These are phyloP conservation scores for Hippophae tibetana DNA, from an alignment of 306 rosid genomes.

Conservation along the genomic window DNA sequence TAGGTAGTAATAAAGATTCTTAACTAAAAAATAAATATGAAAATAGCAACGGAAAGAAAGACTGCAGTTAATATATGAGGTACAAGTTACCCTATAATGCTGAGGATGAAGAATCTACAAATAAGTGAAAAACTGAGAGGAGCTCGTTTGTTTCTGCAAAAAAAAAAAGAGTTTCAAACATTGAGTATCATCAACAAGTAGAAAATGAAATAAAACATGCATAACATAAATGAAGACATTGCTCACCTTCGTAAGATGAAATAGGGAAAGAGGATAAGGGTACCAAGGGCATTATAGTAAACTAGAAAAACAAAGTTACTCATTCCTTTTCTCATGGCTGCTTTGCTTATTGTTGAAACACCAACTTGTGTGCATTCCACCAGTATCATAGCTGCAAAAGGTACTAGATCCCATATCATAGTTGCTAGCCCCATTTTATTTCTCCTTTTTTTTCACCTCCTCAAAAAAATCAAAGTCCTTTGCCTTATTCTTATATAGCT, in stretches of 20 bases:
- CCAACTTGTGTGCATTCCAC: conserved; percentile 26
- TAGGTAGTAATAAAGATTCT: too few relatives aligned
- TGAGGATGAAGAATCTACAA: conserved; percentile 30
- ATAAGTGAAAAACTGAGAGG: conserved; percentile 24
- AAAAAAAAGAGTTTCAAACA: not conserved
- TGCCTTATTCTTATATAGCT: too few relatives aligned
- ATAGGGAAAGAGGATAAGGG: conserved; percentile 23
- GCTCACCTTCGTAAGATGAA: conserved; percentile 22
- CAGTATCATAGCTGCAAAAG: conserved; percentile 28
- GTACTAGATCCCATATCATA: conserved; percentile 1
- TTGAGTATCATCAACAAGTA: not conserved
- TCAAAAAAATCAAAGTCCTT: not conserved
- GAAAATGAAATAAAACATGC: not conserved
- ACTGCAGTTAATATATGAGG: not conserved
- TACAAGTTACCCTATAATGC: conserved; percentile 26
- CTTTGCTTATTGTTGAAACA: conserved; percentile 27
- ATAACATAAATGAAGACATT: not conserved
- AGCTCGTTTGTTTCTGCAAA: conserved; percentile 23
- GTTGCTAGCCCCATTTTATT: conserved; percentile 1
- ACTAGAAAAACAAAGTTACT: conserved; percentile 26
- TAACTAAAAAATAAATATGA: too few relatives aligned
- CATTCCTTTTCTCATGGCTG: conserved; percentile 31
- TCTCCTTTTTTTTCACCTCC: not conserved
- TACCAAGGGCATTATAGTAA: conserved; percentile 32
- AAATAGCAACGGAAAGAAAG: too few relatives aligned